Evolutionary conservation across 495 filamentous ascomycete genomes (phyloP).

Genomic region (Immersiella caudata): DNA sequence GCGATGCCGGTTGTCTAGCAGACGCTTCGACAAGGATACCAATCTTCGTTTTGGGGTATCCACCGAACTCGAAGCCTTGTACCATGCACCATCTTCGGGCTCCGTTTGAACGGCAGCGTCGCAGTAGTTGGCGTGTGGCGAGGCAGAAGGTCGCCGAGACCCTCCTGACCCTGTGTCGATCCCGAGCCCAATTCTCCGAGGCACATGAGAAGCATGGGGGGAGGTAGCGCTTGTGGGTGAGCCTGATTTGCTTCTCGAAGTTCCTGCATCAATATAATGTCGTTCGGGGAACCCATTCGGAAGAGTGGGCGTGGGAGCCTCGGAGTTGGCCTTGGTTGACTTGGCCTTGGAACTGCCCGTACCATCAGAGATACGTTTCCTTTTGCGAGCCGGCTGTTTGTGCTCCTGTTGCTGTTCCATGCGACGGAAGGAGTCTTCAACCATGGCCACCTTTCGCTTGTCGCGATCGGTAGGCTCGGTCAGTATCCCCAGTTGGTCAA

Average conservation of each 20-base stretch:
- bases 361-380: slow-evolving; percentile 64
- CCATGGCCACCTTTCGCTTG: slow-evolving; percentile 80
- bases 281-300: slow-evolving; percentile 41
- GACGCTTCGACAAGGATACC: slow-evolving; percentile 50
- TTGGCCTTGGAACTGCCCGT: slow-evolving; percentile 44
- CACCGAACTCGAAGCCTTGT: slow-evolving; percentile 30
- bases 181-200: slow-evolving; percentile 26
- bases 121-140: slow-evolving; percentile 43
- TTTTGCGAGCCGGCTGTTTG: slow-evolving; percentile 54
- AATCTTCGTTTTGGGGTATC: slow-evolving; percentile 44
- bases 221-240: slow-evolving; percentile 51
- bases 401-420: slow-evolving; percentile 61
- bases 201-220: slow-evolving; percentile 30
- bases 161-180: slow-evolving; percentile 19
- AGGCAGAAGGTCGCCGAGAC: slow-evolving; percentile 39
- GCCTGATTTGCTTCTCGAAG: slow-evolving; percentile 50
- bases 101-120: slow-evolving; percentile 56
- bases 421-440: slow-evolving; percentile 73
- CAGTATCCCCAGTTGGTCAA: slow-evolving; percentile 53
- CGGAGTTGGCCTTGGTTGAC: slow-evolving; percentile 40
- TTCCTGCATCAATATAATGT: slow-evolving; percentile 53
- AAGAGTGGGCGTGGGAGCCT: slow-evolving; percentile 38
- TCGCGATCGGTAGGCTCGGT: slow-evolving; percentile 80
- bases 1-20: slow-evolving; percentile 50
- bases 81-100: slow-evolving; percentile 49